These are phyloP conservation scores for Rheum nobile DNA, from an alignment of 148 eudicot genomes.

Conservation along the genomic window DNA sequence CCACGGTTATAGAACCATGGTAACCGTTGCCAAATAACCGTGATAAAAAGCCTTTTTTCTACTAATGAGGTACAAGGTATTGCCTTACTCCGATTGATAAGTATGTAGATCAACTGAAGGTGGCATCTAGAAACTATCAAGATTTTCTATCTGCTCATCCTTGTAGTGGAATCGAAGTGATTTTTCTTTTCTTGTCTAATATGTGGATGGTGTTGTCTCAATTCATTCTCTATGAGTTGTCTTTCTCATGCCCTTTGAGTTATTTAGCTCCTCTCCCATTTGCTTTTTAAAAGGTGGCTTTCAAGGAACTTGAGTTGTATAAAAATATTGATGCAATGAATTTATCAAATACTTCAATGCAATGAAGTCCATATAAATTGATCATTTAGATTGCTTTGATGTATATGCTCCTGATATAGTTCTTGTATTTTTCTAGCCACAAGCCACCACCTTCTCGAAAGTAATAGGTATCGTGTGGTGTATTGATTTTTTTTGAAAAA, in stretches of 20 bases:
- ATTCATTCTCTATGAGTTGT: background rate
- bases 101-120: background rate
- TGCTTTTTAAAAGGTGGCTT: background rate
- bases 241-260: background rate
- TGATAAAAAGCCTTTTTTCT: no score
- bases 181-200: background rate
- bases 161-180: background rate
- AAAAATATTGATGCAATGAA: no score
- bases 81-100: slow-evolving; percentile 35
- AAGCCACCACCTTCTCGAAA: no score
- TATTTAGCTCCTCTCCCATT: background rate
- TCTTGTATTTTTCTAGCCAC: no score
- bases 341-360: no score
- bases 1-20: no score
- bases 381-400: no score
- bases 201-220: background rate
- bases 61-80: slow-evolving; percentile 88
- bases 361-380: no score
- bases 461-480: no score
- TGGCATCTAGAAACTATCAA: background rate
- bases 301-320: background rate
- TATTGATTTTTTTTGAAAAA: no score
- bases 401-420: no score
- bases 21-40: no score
- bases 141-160: background rate